These are phyloP conservation scores for Blastobotrys serpentis DNA, from an alignment of 1,139 yeast genomes.

Conservation along the genomic window DNA sequence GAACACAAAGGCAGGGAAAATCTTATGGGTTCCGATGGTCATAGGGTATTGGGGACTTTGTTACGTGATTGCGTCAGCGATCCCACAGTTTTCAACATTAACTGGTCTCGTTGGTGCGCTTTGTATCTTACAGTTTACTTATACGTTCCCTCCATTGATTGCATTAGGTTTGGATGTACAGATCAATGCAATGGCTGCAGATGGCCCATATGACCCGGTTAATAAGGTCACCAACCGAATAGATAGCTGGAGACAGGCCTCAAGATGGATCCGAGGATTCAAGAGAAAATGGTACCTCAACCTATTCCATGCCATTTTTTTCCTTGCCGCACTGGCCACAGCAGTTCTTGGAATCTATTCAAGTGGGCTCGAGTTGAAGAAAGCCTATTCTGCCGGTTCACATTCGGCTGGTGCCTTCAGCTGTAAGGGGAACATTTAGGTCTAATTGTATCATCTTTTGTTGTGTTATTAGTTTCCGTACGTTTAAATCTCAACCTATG, in stretches of 20 bases:
- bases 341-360: conserved; percentile 43
- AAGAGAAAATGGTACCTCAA: conserved; percentile 27
- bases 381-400: conserved; percentile 18
- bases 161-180: conserved; percentile 36
- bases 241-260: conserved; percentile 39
- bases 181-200: conserved; percentile 39
- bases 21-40: conserved; percentile 40
- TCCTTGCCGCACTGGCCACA: conserved; percentile 42
- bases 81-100: conserved; percentile 50
- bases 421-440: conserved; percentile 11
- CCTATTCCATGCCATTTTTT: conserved; percentile 34
- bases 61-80: conserved; percentile 50
- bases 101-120: conserved; percentile 52
- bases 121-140: conserved; percentile 47
- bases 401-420: conserved; percentile 16
- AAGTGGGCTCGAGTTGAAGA: conserved; percentile 22
- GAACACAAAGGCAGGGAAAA: conserved; percentile 37
- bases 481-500: no score
- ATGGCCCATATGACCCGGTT: conserved; percentile 36
- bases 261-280: conserved; percentile 41
- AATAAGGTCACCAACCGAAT: conserved; percentile 35
- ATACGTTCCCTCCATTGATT: conserved; percentile 44
- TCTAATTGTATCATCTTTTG: neutral
- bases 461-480: no score
- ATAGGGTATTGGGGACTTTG: conserved; percentile 46